phyloP scores from a whole-genome alignment of 352 stramenopile genomes.

The Labyrinthula sp. region DNA sequence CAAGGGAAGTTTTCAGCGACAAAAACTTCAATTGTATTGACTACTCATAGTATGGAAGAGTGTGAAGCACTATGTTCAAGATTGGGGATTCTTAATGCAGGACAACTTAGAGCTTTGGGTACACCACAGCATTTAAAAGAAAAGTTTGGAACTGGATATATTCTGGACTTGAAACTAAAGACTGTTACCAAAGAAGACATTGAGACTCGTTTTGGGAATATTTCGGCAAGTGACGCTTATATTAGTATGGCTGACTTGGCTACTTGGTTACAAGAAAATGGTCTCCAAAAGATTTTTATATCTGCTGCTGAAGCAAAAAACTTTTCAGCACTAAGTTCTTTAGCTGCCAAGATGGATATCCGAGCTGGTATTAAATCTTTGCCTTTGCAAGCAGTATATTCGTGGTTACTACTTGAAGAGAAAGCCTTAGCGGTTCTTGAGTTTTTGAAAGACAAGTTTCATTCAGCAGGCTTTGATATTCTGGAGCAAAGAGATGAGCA shows the following conservation, averaged over 20 bases:
- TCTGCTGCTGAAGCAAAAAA: too few relatives aligned
- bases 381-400: conserved; percentile 8
- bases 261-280: conserved; percentile 25
- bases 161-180: conserved; percentile 50
- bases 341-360: conserved; percentile 9
- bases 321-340: background rate
- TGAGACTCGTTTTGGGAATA: conserved; percentile 4
- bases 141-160: conserved; percentile 34
- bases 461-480: too few relatives aligned
- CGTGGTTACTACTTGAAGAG: too few relatives aligned
- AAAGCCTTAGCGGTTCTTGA: too few relatives aligned
- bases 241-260: conserved; percentile 1
- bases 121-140: conserved; percentile 40
- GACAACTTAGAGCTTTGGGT: conserved; percentile 41
- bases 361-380: too few relatives aligned
- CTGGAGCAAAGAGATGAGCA: too few relatives aligned
- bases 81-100: conserved; percentile 44
- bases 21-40: conserved; percentile 32
- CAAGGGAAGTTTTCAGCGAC: too few relatives aligned
- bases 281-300: too few relatives aligned
- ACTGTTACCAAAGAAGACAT: conserved; percentile 1
- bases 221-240: background rate
- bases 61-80: conserved; percentile 41
- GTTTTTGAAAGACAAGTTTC: too few relatives aligned
- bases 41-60: conserved; percentile 44